phyloP scores from a whole-genome alignment of 768 basidiomycete genomes.

The Hemileccinum impolitum region DNA sequence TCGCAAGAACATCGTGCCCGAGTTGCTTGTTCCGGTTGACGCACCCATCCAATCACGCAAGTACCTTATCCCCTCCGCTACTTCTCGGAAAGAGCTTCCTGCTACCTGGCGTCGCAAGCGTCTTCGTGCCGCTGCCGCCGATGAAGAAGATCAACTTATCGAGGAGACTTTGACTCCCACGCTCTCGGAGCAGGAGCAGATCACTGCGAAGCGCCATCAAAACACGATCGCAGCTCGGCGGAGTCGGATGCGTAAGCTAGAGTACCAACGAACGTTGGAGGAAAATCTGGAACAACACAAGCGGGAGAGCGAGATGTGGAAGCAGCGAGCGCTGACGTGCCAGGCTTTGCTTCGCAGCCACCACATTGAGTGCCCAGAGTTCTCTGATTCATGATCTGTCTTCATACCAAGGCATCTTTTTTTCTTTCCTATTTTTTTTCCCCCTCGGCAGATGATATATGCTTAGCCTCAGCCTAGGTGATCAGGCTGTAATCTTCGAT shows the following conservation, averaged over 20 bases:
- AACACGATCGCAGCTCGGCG: constrained; percentile 86
- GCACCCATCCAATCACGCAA: constrained; percentile 79
- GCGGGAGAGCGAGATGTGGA: constrained; percentile 62
- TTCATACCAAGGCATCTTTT: constrained; percentile 3
- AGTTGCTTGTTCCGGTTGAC: constrained; percentile 60
- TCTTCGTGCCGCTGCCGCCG: constrained; percentile 43
- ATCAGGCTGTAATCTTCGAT: constrained; percentile 38
- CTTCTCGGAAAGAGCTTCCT: constrained; percentile 77
- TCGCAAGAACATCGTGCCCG: constrained; percentile 65
- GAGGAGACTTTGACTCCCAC: constrained; percentile 34
- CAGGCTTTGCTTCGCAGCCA: constrained; percentile 55
- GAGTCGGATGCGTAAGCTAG: constrained; percentile 70
- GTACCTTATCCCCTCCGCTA: constrained; percentile 69
- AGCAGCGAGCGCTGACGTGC: constrained; percentile 44
- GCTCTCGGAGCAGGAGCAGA: constrained; percentile 59
- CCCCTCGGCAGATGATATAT: constrained; percentile 8
- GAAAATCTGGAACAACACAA: constrained; percentile 48
- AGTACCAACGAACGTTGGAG: constrained; percentile 66
- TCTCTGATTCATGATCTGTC: constrained; percentile 31
- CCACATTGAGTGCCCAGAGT: constrained; percentile 54
- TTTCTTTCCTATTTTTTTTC: constrained; percentile 7
- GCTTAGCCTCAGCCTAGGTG: background rate
- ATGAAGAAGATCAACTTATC: constrained; percentile 42
- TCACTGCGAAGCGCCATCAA: constrained; percentile 73
- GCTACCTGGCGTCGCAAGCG: constrained; percentile 68